Evolutionary conservation across 768 basidiomycete species (phyloP).

Genomic region (Termitomyces sp.): DNA sequence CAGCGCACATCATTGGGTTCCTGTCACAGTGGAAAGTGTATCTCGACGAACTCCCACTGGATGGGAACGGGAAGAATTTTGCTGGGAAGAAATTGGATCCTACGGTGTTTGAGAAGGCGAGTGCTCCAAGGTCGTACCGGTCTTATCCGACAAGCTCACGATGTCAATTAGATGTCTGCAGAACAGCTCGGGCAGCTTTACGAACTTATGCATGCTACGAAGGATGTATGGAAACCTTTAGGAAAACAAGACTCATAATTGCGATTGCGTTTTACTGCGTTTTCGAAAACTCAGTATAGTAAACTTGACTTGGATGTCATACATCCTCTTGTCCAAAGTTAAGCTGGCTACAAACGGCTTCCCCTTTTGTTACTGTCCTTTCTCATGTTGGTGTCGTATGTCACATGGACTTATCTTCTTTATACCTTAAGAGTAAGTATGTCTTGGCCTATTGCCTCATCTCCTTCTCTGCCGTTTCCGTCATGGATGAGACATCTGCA

Average conservation of each 20-base stretch:
- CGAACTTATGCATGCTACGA: constrained; percentile 89
- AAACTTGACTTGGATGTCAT: neutral
- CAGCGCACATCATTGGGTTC: constrained; percentile 90
- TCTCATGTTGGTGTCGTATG: constrained; percentile 11
- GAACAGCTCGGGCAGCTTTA: constrained; percentile 93
- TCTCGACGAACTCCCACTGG: constrained; percentile 62
- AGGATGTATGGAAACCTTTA: constrained; percentile 76
- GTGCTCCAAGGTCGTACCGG: constrained; percentile 3
- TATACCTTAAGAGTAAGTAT: constrained; percentile 2
- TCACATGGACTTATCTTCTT: constrained; percentile 11
- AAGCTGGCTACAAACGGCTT: neutral
- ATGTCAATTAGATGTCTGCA: constrained; percentile 60
- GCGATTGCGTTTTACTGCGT: constrained; percentile 1
- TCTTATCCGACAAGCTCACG: neutral
- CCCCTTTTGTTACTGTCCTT: neutral
- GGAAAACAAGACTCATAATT: constrained; percentile 20
- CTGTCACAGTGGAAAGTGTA: constrained; percentile 95
- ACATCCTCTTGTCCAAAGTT: neutral
- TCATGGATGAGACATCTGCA: constrained; percentile 28
- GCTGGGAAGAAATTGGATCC: constrained; percentile 64
- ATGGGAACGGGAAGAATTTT: constrained; percentile 40
- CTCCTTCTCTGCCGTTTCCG: constrained; percentile 1
- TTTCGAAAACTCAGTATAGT: neutral
- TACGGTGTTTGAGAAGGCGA: constrained; percentile 71
- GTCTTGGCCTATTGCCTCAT: neutral